These are phyloP conservation scores for Cystobasidium onofrii DNA, from an alignment of 768 basidiomycete genomes.

Conservation along the genomic window DNA sequence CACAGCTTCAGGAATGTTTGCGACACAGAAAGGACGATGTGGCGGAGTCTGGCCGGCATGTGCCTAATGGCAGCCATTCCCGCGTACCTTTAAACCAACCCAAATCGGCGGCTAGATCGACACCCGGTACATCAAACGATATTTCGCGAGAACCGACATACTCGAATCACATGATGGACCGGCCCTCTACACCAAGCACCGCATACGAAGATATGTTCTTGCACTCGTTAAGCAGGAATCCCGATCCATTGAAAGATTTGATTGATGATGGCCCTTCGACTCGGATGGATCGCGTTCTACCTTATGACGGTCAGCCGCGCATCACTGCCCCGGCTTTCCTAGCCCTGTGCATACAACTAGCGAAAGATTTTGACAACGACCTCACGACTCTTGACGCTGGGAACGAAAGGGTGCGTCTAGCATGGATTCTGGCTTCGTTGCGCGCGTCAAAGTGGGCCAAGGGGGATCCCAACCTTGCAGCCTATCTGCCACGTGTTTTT, in stretches of 20 bases:
- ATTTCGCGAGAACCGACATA: no score
- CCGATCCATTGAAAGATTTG: neutral
- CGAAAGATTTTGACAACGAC: conserved; percentile 6
- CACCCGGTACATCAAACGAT: no score
- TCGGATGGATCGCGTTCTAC: neutral
- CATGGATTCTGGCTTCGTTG: neutral
- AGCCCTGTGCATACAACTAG: neutral
- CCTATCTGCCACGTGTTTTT: neutral
- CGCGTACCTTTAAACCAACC: no score
- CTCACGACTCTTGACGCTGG: neutral
- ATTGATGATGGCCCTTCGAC: conserved; percentile 4
- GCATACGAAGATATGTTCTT: conserved; percentile 30
- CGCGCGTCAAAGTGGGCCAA: neutral
- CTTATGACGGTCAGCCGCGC: neutral
- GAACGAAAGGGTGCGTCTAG: neutral
- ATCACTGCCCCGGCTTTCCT: conserved; percentile 1
- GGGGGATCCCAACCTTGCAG: neutral
- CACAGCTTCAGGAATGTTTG: neutral
- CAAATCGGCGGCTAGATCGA: no score
- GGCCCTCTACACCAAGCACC: neutral
- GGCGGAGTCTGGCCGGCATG: no score
- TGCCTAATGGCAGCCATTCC: no score
- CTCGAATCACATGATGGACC: neutral
- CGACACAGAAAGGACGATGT: neutral
- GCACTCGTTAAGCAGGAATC: neutral